Percentiles rank a stretch among this genome's conserved stretches.
Conservation (phyloP, 805 yeast genomes). For the Metschnikowia noctiluminum region DNA sequence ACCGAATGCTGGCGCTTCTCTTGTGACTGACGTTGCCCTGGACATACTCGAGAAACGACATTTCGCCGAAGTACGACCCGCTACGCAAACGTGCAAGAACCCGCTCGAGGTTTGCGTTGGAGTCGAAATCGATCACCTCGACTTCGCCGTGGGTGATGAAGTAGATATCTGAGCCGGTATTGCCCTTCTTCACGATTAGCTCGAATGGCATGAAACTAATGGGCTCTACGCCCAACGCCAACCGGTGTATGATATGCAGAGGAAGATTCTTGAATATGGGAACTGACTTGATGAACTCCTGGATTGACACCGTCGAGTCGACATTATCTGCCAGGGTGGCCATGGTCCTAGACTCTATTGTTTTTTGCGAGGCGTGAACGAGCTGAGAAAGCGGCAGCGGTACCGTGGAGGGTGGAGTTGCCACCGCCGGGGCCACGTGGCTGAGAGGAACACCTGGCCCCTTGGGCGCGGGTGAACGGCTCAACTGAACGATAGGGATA, state of each 20-base stretch:
- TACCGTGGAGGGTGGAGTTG: slow-evolving; percentile 9
- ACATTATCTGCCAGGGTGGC: slow-evolving; percentile 28
- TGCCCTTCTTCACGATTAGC: slow-evolving; percentile 57
- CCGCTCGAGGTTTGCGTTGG: slow-evolving; percentile 28
- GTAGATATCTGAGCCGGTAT: slow-evolving; percentile 59
- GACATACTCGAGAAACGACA: slow-evolving; percentile 58
- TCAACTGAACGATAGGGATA: slow-evolving; percentile 25
- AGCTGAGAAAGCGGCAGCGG: slow-evolving; percentile 21
- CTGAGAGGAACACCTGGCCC: slow-evolving; percentile 9
- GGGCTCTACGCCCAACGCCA: slow-evolving; percentile 64
- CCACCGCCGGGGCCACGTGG: slow-evolving; percentile 17
- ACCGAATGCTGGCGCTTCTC: slow-evolving; percentile 63
- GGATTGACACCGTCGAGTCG: slow-evolving; percentile 53
- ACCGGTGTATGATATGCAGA: slow-evolving; percentile 54
- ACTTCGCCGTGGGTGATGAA: slow-evolving; percentile 68
- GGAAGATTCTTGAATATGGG: slow-evolving; percentile 61
- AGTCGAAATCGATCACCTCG: slow-evolving; percentile 49
- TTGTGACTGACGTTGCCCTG: slow-evolving; percentile 25
- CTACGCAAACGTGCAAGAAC: slow-evolving; percentile 56
- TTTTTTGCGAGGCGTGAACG: slow-evolving; percentile 10
- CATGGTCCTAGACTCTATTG: background rate
- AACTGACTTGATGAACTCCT: slow-evolving; percentile 54
- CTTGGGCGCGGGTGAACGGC: slow-evolving; percentile 14
- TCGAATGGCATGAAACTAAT: slow-evolving; percentile 52
- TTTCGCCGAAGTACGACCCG: slow-evolving; percentile 74